Evolutionary conservation across 2,329 filamentous ascomycete species (phyloP).

Genomic region (Cylindrodendrum hubeiense): DNA sequence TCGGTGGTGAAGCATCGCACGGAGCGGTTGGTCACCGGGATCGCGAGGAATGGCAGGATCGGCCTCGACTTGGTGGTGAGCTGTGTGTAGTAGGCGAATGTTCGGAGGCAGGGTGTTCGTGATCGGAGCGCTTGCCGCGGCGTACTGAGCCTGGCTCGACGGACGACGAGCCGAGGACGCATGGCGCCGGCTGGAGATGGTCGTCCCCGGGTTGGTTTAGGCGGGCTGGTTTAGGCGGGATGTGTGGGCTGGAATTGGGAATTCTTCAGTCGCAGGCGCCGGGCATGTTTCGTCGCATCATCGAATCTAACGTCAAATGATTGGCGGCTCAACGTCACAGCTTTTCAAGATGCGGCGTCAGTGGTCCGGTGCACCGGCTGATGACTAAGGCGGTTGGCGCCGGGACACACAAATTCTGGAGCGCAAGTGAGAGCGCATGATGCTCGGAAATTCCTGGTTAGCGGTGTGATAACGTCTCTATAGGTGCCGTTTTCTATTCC

Average conservation of each 20-base stretch:
- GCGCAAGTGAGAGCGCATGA: slow-evolving; percentile 3
- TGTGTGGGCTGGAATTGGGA: neutral
- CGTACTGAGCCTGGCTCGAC: slow-evolving; percentile 37
- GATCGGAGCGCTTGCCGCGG: slow-evolving; percentile 30
- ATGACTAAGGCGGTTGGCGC: slow-evolving; percentile 34
- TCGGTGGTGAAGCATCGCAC: slow-evolving; percentile 85
- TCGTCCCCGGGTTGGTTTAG: slow-evolving; percentile 2
- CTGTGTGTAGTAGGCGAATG: slow-evolving; percentile 45
- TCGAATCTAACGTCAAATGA: slow-evolving; percentile 14
- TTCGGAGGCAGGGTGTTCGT: slow-evolving; percentile 39
- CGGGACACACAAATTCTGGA: neutral
- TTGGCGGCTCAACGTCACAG: slow-evolving; percentile 27
- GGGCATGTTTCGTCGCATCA: slow-evolving; percentile 9
- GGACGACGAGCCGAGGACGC: slow-evolving; percentile 55
- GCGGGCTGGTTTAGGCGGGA: too few species aligned
- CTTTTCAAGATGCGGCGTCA: slow-evolving; percentile 28
- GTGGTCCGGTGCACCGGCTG: slow-evolving; percentile 21
- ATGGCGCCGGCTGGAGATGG: slow-evolving; percentile 43
- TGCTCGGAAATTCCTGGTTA: neutral
- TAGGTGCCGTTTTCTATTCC: neutral
- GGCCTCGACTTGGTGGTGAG: slow-evolving; percentile 49
- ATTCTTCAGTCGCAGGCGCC: neutral
- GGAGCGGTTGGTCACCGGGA: slow-evolving; percentile 62
- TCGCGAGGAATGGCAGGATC: slow-evolving; percentile 62
- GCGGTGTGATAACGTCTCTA: slow-evolving; percentile 10